Percentiles rank a stretch among this genome's conserved stretches.
Conservation (phyloP, 164 flowering plant genomes). For the Kingdonia uniflora region DNA sequence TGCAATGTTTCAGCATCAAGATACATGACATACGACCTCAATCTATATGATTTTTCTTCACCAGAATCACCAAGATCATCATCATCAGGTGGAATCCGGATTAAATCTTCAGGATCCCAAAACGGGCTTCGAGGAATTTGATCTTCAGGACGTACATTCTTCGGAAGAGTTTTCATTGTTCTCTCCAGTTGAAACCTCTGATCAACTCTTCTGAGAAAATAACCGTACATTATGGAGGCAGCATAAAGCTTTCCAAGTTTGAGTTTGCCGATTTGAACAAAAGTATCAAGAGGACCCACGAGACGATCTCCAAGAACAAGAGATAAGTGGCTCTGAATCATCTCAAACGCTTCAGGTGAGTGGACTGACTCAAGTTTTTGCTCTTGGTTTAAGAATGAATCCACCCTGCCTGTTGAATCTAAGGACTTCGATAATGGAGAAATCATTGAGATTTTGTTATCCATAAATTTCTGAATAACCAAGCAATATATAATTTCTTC, state of each 20-base stretch:
- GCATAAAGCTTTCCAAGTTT: conserved; percentile 95
- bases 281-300: conserved; percentile 53
- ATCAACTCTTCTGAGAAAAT: conserved; percentile 85
- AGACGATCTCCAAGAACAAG: conserved; percentile 68
- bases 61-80: conserved; percentile 9
- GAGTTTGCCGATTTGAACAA: conserved; percentile 68
- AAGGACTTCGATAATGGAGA: conserved; percentile 48
- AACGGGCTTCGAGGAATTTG: conserved; percentile 31
- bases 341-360: conserved; percentile 83
- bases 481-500: conserved; percentile 82
- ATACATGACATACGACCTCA: conserved; percentile 85
- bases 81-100: conserved; percentile 37
- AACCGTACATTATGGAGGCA: conserved; percentile 94
- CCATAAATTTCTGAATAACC: conserved; percentile 64
- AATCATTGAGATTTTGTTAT: conserved; percentile 56
- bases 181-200: conserved; percentile 77
- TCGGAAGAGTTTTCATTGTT: conserved; percentile 68
- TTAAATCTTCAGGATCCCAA: conserved; percentile 69
- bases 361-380: conserved; percentile 63
- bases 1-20: conserved; percentile 83
- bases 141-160: conserved; percentile 25
- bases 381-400: conserved; percentile 88
- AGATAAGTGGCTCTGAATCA: conserved; percentile 78
- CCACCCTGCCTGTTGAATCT: conserved; percentile 61
- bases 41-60: conserved; percentile 33